Percentiles rank a stretch among this genome's conserved stretches.
phyloP scores from a whole-genome alignment of 2,329 filamentous ascomycete species.

The Grosmannia clavigera region DNA sequence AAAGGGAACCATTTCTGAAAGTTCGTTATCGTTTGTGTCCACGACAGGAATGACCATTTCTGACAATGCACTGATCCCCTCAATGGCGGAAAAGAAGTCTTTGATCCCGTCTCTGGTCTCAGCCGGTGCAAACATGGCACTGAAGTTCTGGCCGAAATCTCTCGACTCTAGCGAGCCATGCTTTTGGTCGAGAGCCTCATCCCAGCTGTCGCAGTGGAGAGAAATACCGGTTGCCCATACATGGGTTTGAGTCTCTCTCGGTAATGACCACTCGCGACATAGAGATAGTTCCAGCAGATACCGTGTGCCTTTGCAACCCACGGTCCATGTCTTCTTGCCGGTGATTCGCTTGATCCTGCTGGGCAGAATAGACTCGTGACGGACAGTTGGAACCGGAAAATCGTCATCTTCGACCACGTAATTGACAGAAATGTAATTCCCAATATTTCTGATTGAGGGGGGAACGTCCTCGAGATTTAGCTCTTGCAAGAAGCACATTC shows the following conservation, averaged over 20 bases:
- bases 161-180: neutral
- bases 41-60: neutral
- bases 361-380: neutral
- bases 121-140: slow-evolving; percentile 4
- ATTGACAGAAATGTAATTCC: slow-evolving; percentile 15
- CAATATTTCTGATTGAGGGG: slow-evolving; percentile 13
- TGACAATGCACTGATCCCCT: neutral
- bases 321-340: slow-evolving; percentile 22
- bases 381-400: slow-evolving; percentile 18
- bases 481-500: slow-evolving; percentile 19
- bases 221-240: neutral
- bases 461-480: slow-evolving; percentile 11
- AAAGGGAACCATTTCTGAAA: too few species aligned
- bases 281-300: slow-evolving; percentile 24
- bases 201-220: slow-evolving; percentile 2
- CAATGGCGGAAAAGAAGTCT: slow-evolving; percentile 3
- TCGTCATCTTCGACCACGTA: slow-evolving; percentile 7
- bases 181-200: slow-evolving; percentile 1
- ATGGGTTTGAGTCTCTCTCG: neutral
- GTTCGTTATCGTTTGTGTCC: neutral
- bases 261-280: slow-evolving; percentile 19
- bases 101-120: neutral
- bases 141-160: slow-evolving; percentile 7
- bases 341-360: slow-evolving; percentile 17
- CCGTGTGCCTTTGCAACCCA: slow-evolving; percentile 17